A percentile compares a stretch with the other conserved stretches of the same genome.
phyloP scores from a whole-genome alignment of 1,284 basidiomycete species.

The Porodaedalea pini region DNA sequence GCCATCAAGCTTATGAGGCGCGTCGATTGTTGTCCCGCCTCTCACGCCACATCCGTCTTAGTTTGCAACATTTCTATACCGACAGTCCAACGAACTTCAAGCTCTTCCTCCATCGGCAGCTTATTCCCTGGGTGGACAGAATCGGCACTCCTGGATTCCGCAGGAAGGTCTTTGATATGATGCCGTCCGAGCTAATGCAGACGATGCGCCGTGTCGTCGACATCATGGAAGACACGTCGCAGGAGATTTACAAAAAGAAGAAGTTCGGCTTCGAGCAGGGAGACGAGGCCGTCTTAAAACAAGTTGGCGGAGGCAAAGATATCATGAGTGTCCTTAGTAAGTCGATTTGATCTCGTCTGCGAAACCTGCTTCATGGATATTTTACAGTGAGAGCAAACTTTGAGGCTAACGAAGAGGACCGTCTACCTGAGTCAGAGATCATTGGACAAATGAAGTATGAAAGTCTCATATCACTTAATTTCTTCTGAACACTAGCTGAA shows the following conservation, averaged over 20 bases:
- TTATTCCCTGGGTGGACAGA: conserved; percentile 11
- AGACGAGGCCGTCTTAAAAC: conserved; percentile 19
- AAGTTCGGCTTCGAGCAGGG: conserved; percentile 20
- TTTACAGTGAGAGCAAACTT: conserved; percentile 26
- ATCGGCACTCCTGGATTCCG: conserved; percentile 22
- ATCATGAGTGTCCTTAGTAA: conserved; percentile 27
- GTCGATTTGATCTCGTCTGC: conserved; percentile 4
- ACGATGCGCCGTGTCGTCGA: conserved; percentile 33
- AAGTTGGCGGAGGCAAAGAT: conserved; percentile 28
- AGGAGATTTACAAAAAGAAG: conserved; percentile 20
- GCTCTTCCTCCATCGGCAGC: conserved; percentile 3
- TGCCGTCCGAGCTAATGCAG: conserved; percentile 20
- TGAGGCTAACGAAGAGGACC: conserved; percentile 9
- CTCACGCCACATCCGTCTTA: background rate
- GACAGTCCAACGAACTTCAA: conserved; percentile 10
- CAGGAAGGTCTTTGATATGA: conserved; percentile 11
- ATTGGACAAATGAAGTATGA: conserved; percentile 28
- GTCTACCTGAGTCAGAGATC: conserved; percentile 13
- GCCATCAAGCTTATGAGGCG: conserved; percentile 31
- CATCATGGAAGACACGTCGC: conserved; percentile 19
- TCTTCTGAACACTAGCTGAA: background rate
- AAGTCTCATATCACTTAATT: background rate
- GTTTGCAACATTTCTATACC: too few species aligned
- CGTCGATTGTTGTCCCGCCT: background rate
- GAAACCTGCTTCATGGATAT: background rate